phyloP scores from a whole-genome alignment of 768 basidiomycete genomes.

The Leucosporidium scottii region DNA sequence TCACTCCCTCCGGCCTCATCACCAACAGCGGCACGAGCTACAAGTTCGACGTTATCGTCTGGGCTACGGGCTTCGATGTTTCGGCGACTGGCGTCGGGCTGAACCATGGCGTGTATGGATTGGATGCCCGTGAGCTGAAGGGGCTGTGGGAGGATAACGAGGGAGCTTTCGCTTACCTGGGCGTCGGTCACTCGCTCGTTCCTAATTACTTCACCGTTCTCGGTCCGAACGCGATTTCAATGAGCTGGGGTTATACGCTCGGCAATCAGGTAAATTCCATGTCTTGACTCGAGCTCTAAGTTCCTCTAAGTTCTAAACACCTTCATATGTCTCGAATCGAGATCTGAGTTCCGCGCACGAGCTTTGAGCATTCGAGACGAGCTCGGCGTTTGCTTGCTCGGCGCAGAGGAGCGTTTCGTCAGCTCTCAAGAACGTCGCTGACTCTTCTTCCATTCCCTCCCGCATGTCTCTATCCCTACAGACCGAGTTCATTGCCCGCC shows the following conservation, averaged over 20 bases:
- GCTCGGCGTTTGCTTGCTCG: too few relatives aligned
- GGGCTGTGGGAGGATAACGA: conserved; percentile 16
- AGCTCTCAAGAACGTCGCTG: too few relatives aligned
- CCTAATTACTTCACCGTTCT: conserved; percentile 28
- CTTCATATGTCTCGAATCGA: too few relatives aligned
- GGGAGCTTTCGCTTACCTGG: conserved; percentile 24
- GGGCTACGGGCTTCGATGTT: conserved; percentile 33
- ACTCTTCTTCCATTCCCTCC: neutral
- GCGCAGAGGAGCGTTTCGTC: neutral
- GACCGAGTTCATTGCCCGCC: conserved; percentile 25
- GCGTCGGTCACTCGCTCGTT: conserved; percentile 5
- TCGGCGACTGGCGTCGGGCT: conserved; percentile 27
- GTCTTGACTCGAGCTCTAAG: neutral
- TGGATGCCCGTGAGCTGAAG: conserved; percentile 17
- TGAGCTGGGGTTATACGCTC: conserved; percentile 19
- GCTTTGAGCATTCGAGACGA: neutral
- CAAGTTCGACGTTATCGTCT: conserved; percentile 24
- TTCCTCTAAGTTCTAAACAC: too few relatives aligned
- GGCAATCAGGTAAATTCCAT: conserved; percentile 14
- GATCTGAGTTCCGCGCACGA: too few relatives aligned
- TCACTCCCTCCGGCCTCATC: conserved; percentile 23
- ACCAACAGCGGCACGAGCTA: conserved; percentile 12
- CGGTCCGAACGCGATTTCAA: conserved; percentile 27
- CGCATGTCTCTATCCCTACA: neutral
- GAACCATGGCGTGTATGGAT: conserved; percentile 26